Evolutionary conservation across 768 basidiomycete genomes (phyloP).

Genomic region (Postia placenta): DNA sequence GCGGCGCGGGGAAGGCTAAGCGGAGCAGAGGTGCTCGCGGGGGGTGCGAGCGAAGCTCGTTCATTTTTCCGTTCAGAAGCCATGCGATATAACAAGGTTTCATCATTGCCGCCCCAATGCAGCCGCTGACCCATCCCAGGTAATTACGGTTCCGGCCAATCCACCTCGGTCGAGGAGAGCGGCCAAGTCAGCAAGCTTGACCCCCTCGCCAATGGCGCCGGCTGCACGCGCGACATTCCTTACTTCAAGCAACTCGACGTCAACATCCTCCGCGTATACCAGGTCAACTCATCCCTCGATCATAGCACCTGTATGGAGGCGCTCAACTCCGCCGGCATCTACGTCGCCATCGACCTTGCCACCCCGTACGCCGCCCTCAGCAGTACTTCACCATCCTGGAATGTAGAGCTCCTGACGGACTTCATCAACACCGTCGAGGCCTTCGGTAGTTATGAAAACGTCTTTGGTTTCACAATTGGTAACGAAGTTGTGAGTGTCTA

Average conservation of each 20-base stretch:
- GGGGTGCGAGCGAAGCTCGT: no score
- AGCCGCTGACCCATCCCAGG: not conserved
- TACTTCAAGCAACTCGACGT: conserved; percentile 4
- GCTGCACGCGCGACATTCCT: conserved; percentile 2
- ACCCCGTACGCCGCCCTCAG: not conserved
- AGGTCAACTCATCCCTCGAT: conserved; percentile 1
- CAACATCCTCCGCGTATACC: conserved; percentile 5
- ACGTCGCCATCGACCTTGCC: conserved; percentile 2
- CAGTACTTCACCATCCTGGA: not conserved
- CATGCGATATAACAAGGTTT: no score
- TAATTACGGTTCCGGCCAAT: conserved; percentile 2
- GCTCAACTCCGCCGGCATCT: not conserved
- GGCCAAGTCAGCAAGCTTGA: conserved; percentile 1
- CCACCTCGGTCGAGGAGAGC: not conserved
- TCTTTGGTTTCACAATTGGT: conserved; percentile 2
- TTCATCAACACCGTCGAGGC: not conserved
- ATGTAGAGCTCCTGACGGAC: not conserved
- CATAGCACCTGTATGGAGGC: conserved; percentile 1
- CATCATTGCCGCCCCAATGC: no score
- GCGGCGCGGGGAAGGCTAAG: no score
- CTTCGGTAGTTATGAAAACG: not conserved
- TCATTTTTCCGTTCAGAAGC: no score
- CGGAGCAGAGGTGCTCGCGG: no score
- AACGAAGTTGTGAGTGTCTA: conserved; percentile 2
- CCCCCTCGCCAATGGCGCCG: not conserved